Evolutionary conservation across 192 early-diverging fungal genomes (phyloP).

Genomic region (Coemansia sp.): DNA sequence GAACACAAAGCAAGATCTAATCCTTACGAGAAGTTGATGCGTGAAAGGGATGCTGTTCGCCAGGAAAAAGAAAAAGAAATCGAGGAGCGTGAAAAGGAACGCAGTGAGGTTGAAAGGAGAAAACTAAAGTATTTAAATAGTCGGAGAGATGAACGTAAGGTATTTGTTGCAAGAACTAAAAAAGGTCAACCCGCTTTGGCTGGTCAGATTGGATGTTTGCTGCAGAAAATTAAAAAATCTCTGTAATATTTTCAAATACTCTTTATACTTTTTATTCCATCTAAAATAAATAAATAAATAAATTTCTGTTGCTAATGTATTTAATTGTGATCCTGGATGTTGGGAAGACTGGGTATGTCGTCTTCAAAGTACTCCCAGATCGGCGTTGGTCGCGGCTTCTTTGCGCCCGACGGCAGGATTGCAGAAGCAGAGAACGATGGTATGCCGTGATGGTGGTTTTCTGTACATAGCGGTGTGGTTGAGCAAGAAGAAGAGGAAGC

Average conservation of each 20-base stretch:
- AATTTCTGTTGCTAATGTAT: neutral
- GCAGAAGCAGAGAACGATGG: too few species aligned
- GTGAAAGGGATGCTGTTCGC: constrained; percentile 16
- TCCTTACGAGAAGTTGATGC: constrained; percentile 30
- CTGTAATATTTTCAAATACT: too few species aligned
- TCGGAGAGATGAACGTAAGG: constrained; percentile 31
- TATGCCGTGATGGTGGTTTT: too few species aligned
- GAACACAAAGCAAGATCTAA: too few species aligned
- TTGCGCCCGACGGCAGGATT: too few species aligned
- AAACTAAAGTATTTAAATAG: constrained; percentile 20
- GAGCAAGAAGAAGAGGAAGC: too few species aligned
- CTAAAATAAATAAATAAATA: too few species aligned
- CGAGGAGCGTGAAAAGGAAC: constrained; percentile 12
- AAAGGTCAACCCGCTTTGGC: constrained; percentile 41
- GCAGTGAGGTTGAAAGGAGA: constrained; percentile 13
- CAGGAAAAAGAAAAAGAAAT: constrained; percentile 17
- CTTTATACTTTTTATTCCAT: too few species aligned
- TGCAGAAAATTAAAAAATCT: constrained; percentile 39
- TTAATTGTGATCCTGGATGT: neutral
- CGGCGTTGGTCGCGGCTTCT: too few species aligned
- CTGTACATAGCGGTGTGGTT: too few species aligned
- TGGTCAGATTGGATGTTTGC: constrained; percentile 27
- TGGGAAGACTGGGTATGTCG: constrained; percentile 14
- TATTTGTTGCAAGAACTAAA: constrained; percentile 24
- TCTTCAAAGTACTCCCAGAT: constrained; percentile 25